Base-by-base conservation (phyloP, 352 stramenopile genomes). In the Pythium dissimile region DNA sequence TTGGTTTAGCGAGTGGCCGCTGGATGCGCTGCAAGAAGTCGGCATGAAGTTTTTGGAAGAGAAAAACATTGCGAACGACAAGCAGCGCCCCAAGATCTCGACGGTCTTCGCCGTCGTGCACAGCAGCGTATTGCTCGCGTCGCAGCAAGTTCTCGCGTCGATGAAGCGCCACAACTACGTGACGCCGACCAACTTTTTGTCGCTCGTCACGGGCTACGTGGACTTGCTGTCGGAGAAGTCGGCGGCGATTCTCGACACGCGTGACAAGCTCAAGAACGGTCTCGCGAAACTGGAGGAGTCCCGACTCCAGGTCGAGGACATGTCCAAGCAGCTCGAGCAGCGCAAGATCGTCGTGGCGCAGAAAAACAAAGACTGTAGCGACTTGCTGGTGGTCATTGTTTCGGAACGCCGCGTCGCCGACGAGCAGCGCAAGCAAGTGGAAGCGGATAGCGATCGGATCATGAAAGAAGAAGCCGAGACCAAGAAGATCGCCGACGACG, bases 141-240 rank as follows among this genome's bases (percentile, higher is more conserved):
- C 86, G 0, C 67, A 76, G 0, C 80, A 94, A 69, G 88, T 98
- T 37, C 73, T 95, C 2, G 75, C 74, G 2, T 84, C 88, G 27
- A 93, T 97, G 71, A 97, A 97, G 65, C 81, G 92, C 3, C 84
- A 96, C 70, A 98, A 97, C 59, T 98, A 98, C 51, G 89, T 97
- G 28, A 98, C 92, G 1, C 92, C 92, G 16, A 98, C 92, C 1
- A 96, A 97, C 54, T 98, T 94, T 54, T 53, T 98, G 31, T 93
- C 95, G 13, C 84, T 98, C 0, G 89, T 97, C 7, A 97, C 92
- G 21, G 90, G 88, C 11, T 97, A 97, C 46, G 81, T 94, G 6
- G 80, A 95, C 31, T 59, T 92, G 44, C 64, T 93, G 5, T 80
- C 72, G 0, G 83, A 93, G 52, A 93, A 93, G 41, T 85, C 79